Evolutionary conservation across 2,329 filamentous ascomycete species (phyloP).

Genomic region (Fusarium sp.): DNA sequence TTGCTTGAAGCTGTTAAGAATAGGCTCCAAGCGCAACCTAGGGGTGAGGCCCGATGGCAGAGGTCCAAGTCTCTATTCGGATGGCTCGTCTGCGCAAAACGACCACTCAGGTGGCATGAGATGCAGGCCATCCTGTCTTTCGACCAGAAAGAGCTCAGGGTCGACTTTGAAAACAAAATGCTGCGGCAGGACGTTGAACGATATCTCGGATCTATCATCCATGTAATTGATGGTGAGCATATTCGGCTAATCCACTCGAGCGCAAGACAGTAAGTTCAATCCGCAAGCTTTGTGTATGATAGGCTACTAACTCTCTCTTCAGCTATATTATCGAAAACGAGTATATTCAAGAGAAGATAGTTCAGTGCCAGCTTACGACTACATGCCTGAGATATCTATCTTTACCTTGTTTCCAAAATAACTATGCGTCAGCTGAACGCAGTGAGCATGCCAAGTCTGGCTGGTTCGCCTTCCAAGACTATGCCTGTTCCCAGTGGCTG

Average conservation of each 20-base stretch:
- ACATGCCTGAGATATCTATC: background rate
- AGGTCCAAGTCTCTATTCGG: constrained; percentile 3
- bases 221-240: background rate
- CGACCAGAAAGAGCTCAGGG: accelerated
- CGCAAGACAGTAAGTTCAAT: background rate
- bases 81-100: constrained; percentile 11
- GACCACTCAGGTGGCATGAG: constrained; percentile 12
- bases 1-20: background rate
- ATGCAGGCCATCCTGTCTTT: constrained; percentile 16
- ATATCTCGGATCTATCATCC: constrained; percentile 13
- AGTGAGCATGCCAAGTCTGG: background rate
- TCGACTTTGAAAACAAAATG: constrained; percentile 3
- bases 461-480: constrained; percentile 17
- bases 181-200: background rate
- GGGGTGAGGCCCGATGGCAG: background rate
- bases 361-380: background rate
- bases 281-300: accelerated
- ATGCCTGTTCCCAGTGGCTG: constrained; percentile 6
- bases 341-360: background rate
- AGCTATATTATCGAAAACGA: constrained; percentile 4
- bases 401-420: background rate
- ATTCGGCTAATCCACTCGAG: constrained; percentile 9
- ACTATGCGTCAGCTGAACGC: background rate
- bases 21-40: accelerated
- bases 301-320: accelerated